Evolutionary conservation across 352 stramenopile genomes (phyloP).

Genomic region (Hyaloperonospora arabidopsidis): DNA sequence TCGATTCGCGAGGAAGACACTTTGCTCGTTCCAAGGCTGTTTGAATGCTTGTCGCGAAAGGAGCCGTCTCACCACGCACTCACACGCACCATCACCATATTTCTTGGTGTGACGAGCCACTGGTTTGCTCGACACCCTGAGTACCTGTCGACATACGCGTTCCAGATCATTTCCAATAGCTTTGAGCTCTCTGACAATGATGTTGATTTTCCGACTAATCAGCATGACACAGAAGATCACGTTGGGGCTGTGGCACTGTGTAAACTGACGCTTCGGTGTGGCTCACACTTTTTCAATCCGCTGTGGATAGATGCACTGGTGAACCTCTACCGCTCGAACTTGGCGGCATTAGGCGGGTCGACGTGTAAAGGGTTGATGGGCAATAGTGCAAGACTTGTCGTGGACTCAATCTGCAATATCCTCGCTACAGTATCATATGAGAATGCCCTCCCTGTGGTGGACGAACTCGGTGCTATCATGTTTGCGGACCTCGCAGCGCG

Average conservation of each 20-base stretch:
- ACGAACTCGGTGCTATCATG: constrained; percentile 56
- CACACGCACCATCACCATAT: constrained; percentile 54
- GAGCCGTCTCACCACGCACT: constrained; percentile 54
- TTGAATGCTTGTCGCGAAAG: constrained; percentile 63
- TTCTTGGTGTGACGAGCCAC: constrained; percentile 58
- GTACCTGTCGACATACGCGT: constrained; percentile 47
- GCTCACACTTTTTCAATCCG: constrained; percentile 52
- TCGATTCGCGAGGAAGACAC: constrained; percentile 71
- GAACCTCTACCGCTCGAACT: constrained; percentile 46
- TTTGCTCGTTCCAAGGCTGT: constrained; percentile 62
- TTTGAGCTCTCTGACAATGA: constrained; percentile 43
- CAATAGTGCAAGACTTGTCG: constrained; percentile 48
- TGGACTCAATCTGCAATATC: constrained; percentile 63
- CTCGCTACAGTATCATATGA: constrained; percentile 60
- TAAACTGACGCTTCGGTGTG: constrained; percentile 62
- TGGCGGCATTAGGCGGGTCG: constrained; percentile 15
- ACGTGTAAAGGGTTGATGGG: constrained; percentile 26
- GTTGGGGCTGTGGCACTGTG: constrained; percentile 58
- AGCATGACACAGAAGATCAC: constrained; percentile 50
- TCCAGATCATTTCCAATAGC: constrained; percentile 63
- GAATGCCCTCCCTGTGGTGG: constrained; percentile 50
- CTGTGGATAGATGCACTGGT: constrained; percentile 68
- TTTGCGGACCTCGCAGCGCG: constrained; percentile 50
- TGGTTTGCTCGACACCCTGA: constrained; percentile 68
- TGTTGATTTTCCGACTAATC: constrained; percentile 35